Conservation (phyloP, 83 land plant genomes). For the Picea abies region DNA sequence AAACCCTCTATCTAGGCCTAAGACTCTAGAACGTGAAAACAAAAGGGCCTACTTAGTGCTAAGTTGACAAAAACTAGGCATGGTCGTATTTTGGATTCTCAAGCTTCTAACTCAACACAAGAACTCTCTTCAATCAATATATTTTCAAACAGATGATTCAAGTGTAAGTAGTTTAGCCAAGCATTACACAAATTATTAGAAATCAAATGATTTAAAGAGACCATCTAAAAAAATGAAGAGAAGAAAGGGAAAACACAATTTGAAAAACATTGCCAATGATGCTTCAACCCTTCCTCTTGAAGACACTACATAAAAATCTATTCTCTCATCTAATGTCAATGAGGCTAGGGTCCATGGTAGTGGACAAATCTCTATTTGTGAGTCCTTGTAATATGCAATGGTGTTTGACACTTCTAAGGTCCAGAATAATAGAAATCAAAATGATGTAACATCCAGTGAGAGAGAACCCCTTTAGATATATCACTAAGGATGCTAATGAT, state of each 20-base stretch:
- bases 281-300: not conserved
- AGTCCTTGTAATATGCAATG: not conserved
- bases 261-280: conserved; percentile 8
- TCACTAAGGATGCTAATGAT: not conserved
- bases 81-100: not conserved
- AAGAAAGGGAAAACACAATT: conserved; percentile 36
- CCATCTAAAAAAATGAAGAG: conserved; percentile 29
- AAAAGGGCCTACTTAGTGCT: not conserved
- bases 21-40: not conserved
- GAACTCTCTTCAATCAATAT: not conserved
- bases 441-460: not conserved
- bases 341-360: conserved; percentile 7
- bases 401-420: not conserved
- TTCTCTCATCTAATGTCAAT: conserved; percentile 1
- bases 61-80: not conserved
- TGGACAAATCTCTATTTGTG: not conserved
- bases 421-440: not conserved
- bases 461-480: not conserved
- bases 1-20: not conserved
- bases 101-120: not conserved
- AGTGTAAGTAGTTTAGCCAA: conserved; percentile 5
- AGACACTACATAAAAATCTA: not conserved
- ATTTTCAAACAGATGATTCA: conserved; percentile 13
- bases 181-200: conserved; percentile 11
- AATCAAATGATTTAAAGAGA: conserved; percentile 24